Conservation (phyloP, 352 stramenopile genomes). For the Pythium monospermum region DNA sequence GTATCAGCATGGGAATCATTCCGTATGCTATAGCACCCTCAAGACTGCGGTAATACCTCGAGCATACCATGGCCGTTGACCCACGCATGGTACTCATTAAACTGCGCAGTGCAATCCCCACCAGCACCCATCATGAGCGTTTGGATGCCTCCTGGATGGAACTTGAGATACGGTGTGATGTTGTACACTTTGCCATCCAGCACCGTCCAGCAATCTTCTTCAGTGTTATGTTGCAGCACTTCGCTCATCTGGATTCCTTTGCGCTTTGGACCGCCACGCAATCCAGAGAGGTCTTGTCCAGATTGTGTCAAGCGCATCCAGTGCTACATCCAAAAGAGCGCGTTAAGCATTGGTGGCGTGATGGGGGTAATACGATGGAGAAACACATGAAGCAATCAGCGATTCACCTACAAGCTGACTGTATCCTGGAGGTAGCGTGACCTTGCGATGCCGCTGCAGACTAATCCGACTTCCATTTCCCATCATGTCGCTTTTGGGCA, state of each 20-base stretch:
- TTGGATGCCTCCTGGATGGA: constrained; percentile 94
- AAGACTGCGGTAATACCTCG: constrained; percentile 25
- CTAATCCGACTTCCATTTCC: constrained; percentile 55
- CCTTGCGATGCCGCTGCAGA: constrained; percentile 67
- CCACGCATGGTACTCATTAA: constrained; percentile 96
- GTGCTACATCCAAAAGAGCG: constrained; percentile 40
- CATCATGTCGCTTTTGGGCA: constrained; percentile 24
- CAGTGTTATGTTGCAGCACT: constrained; percentile 79
- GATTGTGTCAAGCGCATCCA: constrained; percentile 89
- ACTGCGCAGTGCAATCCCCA: constrained; percentile 93
- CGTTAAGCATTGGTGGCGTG: not conserved
- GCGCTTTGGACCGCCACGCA: constrained; percentile 46
- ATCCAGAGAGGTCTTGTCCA: constrained; percentile 83
- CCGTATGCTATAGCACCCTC: no score
- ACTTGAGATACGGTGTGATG: constrained; percentile 95
- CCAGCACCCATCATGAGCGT: constrained; percentile 91
- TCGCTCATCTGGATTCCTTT: constrained; percentile 79
- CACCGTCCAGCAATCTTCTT: constrained; percentile 93
- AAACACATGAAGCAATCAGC: not conserved
- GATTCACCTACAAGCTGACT: constrained; percentile 72
- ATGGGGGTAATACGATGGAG: no score
- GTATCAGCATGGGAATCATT: not conserved
- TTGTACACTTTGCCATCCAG: constrained; percentile 91
- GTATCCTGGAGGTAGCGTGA: constrained; percentile 86
- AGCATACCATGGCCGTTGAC: constrained; percentile 91